These are phyloP conservation scores for Alternaria sp. DNA, from an alignment of 2,329 filamentous ascomycete genomes.

Conservation along the genomic window DNA sequence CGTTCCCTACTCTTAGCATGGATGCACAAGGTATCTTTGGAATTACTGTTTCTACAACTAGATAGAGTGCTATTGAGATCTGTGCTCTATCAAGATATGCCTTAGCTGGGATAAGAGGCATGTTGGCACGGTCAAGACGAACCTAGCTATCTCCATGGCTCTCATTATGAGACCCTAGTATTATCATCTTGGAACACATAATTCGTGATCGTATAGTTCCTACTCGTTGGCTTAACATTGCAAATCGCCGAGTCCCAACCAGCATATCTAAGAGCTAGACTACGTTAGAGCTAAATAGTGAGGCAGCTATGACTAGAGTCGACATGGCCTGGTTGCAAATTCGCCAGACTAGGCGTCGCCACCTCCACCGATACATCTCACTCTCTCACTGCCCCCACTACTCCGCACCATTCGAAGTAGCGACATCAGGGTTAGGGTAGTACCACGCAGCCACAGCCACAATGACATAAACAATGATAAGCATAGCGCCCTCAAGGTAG, in stretches of 20 bases:
- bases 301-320: not conserved
- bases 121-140: no score
- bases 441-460: constrained; percentile 69
- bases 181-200: no score
- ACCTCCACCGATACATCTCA: rapidly evolving
- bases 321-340: not conserved
- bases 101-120: no score
- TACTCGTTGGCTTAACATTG: no score
- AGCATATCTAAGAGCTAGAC: not conserved
- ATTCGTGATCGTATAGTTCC: not conserved
- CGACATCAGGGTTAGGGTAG: constrained; percentile 62
- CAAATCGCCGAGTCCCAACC: rapidly evolving
- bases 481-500: constrained; percentile 85
- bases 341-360: not conserved
- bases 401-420: constrained; percentile 33
- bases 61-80: no score
- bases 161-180: no score
- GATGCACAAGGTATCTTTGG: no score
- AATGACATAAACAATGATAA: constrained; percentile 73
- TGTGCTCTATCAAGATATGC: no score
- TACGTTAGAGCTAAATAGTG: not conserved
- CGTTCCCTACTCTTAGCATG: no score
- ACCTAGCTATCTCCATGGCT: no score
- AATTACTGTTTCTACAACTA: no score
- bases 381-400: not conserved